Evolutionary conservation across 208 protist species (phyloP).

Genomic region (Crithidia fasciculata): DNA sequence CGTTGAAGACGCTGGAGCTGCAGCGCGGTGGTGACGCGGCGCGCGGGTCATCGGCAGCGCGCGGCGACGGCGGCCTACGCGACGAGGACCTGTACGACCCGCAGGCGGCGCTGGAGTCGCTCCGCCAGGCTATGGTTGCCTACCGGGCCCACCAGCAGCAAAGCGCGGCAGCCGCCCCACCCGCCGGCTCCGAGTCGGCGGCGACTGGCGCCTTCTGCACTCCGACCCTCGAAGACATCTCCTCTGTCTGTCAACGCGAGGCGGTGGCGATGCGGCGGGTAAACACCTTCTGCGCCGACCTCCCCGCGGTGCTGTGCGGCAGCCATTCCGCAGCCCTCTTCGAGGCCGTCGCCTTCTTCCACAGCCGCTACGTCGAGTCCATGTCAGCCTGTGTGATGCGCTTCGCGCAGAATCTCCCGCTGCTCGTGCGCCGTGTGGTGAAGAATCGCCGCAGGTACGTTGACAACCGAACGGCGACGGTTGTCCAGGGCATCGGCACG

Average conservation of each 20-base stretch:
- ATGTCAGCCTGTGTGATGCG: constrained; percentile 76
- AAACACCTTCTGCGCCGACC: constrained; percentile 64
- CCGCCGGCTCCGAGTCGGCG: not conserved
- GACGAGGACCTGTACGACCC: constrained; percentile 46
- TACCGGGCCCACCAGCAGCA: constrained; percentile 46
- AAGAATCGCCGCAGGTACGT: constrained; percentile 63
- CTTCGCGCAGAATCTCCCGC: constrained; percentile 81
- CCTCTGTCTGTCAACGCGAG: constrained; percentile 75
- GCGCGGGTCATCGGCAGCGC: not conserved
- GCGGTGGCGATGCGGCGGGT: constrained; percentile 67
- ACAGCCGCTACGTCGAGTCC: constrained; percentile 67
- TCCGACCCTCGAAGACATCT: constrained; percentile 75
- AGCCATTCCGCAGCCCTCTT: constrained; percentile 70
- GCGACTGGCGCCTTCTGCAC: constrained; percentile 40
- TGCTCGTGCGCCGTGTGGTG: constrained; percentile 84
- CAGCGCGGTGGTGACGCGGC: constrained; percentile 7
- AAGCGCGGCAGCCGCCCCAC: not conserved
- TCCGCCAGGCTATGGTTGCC: constrained; percentile 60
- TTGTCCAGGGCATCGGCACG: constrained; percentile 70
- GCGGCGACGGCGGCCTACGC: not conserved
- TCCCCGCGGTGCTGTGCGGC: constrained; percentile 76
- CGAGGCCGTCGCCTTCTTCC: constrained; percentile 84
- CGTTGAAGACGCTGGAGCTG: constrained; percentile 67
- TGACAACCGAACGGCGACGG: constrained; percentile 34
- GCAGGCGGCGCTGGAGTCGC: constrained; percentile 54